Evolutionary conservation across 2,329 filamentous ascomycete genomes (phyloP).

Genomic region (Fusarium hainanense): DNA sequence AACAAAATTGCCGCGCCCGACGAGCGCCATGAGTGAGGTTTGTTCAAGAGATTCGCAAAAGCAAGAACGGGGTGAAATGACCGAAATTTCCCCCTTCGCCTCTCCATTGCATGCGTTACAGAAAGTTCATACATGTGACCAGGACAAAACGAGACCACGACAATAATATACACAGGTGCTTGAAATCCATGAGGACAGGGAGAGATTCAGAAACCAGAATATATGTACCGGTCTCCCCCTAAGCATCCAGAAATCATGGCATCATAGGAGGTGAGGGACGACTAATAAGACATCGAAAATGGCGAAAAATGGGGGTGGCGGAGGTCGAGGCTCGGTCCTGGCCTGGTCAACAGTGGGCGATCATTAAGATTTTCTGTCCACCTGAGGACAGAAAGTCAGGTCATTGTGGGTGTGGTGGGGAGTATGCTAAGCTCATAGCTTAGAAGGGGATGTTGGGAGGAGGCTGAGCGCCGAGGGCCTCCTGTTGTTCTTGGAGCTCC

Average conservation of each 20-base stretch:
- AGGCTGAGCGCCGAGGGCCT: slow-evolving; percentile 64
- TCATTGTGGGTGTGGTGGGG: slow-evolving; percentile 34
- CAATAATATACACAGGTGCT: slow-evolving; percentile 48
- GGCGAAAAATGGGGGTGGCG: slow-evolving; percentile 28
- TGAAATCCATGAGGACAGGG: slow-evolving; percentile 3
- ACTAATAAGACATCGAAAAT: slow-evolving; percentile 49
- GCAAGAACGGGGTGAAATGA: slow-evolving; percentile 20
- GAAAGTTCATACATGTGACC: slow-evolving; percentile 32
- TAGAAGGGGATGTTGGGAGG: slow-evolving; percentile 74
- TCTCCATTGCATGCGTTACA: slow-evolving; percentile 28
- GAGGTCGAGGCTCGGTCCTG: slow-evolving; percentile 35
- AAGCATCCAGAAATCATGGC: slow-evolving; percentile 12
- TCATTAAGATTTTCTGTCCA: slow-evolving; percentile 46
- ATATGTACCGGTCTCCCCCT: slow-evolving; percentile 17
- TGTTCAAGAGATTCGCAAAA: slow-evolving; percentile 30
- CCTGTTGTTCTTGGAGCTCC: slow-evolving; percentile 88
- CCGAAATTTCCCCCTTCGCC: slow-evolving; percentile 18
- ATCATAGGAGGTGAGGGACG: slow-evolving; percentile 42
- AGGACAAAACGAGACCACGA: slow-evolving; percentile 31
- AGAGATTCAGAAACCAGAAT: slow-evolving; percentile 18
- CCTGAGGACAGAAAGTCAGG: slow-evolving; percentile 35
- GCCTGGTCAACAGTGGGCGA: slow-evolving; percentile 41
- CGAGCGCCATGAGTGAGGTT: slow-evolving; percentile 25
- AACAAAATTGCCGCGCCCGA: slow-evolving; percentile 21
- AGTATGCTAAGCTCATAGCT: slow-evolving; percentile 40